These are phyloP conservation scores for Oemleria cerasiformis DNA, from an alignment of 306 rosid genomes.

Conservation along the genomic window DNA sequence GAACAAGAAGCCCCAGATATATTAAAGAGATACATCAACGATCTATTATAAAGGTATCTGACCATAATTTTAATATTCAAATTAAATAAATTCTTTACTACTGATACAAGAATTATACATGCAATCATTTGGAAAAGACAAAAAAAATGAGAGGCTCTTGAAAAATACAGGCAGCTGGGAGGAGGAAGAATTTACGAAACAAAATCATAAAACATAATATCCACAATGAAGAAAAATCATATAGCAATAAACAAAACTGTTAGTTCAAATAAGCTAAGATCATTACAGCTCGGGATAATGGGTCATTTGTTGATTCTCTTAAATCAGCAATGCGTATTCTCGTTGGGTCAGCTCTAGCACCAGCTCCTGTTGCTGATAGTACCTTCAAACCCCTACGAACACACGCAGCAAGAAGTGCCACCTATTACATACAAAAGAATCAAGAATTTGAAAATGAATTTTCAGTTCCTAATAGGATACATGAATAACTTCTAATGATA, in stretches of 20 bases:
- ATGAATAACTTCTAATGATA: conserved; percentile 17
- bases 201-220: not conserved
- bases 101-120: not conserved
- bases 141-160: not conserved
- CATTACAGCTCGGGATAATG: conserved; percentile 82
- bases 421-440: conserved; percentile 58
- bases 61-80: not conserved
- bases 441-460: conserved; percentile 31
- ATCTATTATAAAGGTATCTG: not conserved
- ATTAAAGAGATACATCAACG: not conserved
- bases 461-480: conserved; percentile 19
- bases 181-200: not conserved
- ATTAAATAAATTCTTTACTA: not conserved
- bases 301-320: conserved; percentile 88
- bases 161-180: not conserved
- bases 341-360: conserved; percentile 94
- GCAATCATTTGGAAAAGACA: not conserved
- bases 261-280: conserved; percentile 13
- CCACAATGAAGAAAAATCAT: not conserved
- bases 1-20: not conserved
- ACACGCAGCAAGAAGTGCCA: conserved; percentile 98
- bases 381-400: conserved; percentile 88
- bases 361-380: conserved; percentile 93
- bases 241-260: not conserved
- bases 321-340: conserved; percentile 90